A percentile compares a stretch with the other conserved stretches of the same genome.
phyloP scores from a whole-genome alignment of 2,329 filamentous ascomycete species.

The Dactylellina sp. region DNA sequence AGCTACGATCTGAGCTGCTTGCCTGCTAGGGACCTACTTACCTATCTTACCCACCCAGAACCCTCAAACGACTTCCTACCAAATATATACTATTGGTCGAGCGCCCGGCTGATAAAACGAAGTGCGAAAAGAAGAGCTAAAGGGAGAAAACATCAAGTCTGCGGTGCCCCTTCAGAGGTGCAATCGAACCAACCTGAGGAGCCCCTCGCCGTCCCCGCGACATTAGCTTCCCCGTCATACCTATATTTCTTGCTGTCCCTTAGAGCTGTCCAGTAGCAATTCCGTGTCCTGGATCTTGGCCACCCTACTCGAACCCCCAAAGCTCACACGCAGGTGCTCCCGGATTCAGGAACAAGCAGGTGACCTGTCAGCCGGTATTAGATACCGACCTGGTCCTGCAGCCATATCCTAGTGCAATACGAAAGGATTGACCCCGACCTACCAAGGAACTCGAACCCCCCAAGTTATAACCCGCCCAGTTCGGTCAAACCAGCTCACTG shows the following conservation, averaged over 20 bases:
- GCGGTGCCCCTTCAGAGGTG: too few species aligned
- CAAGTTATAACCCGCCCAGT: slow-evolving; percentile 31
- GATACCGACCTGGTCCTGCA: slow-evolving; percentile 19
- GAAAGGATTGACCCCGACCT: slow-evolving; percentile 25
- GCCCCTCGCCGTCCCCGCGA: too few species aligned
- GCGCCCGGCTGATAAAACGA: too few species aligned
- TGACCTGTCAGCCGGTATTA: slow-evolving; percentile 30
- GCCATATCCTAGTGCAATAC: slow-evolving; percentile 26
- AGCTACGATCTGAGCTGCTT: too few species aligned
- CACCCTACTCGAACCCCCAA: slow-evolving; percentile 6
- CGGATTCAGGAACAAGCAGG: slow-evolving; percentile 36
- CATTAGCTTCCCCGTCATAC: background rate
- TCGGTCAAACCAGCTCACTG: slow-evolving; percentile 26
- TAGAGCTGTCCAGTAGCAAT: background rate
- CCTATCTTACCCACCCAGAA: too few species aligned
- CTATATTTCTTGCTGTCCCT: background rate
- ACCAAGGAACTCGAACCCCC: slow-evolving; percentile 25
- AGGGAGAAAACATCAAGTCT: too few species aligned
- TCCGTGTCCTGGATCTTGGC: slow-evolving; percentile 13
- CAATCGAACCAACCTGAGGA: too few species aligned
- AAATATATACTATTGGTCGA: too few species aligned
- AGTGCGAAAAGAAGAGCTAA: too few species aligned
- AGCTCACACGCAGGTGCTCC: background rate
- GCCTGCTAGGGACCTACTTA: too few species aligned
- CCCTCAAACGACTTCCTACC: too few species aligned